Percentiles rank a stretch among this genome's conserved stretches.
Evolutionary conservation across 371 early-diverging fungal species (phyloP).

Genomic region (Sporodiniella umbellata): DNA sequence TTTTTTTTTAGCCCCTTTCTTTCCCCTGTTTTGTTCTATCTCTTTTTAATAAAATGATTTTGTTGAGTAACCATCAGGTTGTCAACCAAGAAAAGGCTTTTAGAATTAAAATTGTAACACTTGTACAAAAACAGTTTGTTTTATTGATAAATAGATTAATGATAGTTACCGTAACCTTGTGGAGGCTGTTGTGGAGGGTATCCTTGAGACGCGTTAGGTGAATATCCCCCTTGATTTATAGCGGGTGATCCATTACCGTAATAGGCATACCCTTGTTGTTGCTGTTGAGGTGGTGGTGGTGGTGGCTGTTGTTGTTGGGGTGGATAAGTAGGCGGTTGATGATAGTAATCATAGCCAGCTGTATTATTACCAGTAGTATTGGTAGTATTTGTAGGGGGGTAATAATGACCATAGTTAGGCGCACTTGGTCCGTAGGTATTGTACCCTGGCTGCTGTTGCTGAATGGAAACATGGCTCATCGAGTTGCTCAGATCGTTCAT

Average conservation of each 20-base stretch:
- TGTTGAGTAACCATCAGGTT: too few species aligned
- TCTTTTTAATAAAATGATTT: too few species aligned
- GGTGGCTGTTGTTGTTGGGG: too few species aligned
- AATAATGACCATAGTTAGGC: not conserved
- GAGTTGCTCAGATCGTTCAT: conserved; percentile 13
- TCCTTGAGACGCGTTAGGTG: conserved; percentile 15
- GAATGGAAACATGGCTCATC: conserved; percentile 14
- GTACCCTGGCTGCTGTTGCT: too few species aligned
- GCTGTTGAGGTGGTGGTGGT: not conserved
- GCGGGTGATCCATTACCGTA: conserved; percentile 2
- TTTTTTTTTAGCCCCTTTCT: too few species aligned
- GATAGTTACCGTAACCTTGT: conserved; percentile 9
- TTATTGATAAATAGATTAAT: too few species aligned
- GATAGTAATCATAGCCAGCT: conserved; percentile 6
- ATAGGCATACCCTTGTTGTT: conserved; percentile 2
- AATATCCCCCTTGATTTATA: conserved; percentile 8
- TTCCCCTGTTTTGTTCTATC: too few species aligned
- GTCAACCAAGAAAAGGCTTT: too few species aligned
- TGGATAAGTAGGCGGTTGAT: too few species aligned
- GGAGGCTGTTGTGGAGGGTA: conserved; percentile 9
- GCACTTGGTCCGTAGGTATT: too few species aligned
- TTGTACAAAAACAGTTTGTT: too few species aligned
- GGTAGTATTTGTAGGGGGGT: not conserved
- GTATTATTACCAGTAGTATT: not conserved
- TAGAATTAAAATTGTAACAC: too few species aligned